Base-by-base conservation (phyloP, 805 yeast species). In the Grigorovia humatica region DNA sequence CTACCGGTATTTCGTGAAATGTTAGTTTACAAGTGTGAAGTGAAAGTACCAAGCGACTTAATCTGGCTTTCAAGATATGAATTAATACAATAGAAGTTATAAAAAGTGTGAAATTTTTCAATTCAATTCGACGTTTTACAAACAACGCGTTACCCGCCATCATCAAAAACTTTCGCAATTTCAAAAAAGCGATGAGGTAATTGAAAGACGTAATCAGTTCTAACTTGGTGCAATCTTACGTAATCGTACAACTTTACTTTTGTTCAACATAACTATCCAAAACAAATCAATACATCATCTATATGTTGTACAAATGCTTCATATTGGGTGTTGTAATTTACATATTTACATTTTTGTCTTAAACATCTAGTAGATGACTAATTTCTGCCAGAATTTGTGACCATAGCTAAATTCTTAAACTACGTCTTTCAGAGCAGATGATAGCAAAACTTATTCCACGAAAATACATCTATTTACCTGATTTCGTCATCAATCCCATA, bases 401-500 rank as follows among this genome's bases (percentile, higher is more conserved):
- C 3, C 3, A 23, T 6, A 23, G 27, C 27, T 23, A 23, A 23
- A 23, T 23, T 23, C 27, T 23, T 6, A 4, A 6, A 23, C 27
- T 23, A 23, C 6, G 6, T 23, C 27, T 23, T 23, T 23, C 27
- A 23, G 38, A 8, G 15, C 38, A 32, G 2, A 5, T 32, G 38
- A 32, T 32, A 9, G 15, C 11, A 13, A 32, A 32, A 32, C 9
- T 30, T 30, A 30, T 7, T 7, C 32, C 7, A 32, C 15, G 4
- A 3, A 32, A 11, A 2, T 5, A 4, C 15, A 32, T 32, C 15
- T 11, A 15, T 38, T 38, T n/a, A 38, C 9, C 15, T 38, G 15
- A 38, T 38, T 41, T 65, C 69, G 13, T 57, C 65, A 19, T 63
- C 62, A 29, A 68, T 62, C 9, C 85, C 85, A 69, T 81, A 79